Evolutionary conservation across 148 eudicot species (phyloP), one percentile per base, ranked within the genome.

Genomic region (Rhododendron ferrugineum): DNA sequence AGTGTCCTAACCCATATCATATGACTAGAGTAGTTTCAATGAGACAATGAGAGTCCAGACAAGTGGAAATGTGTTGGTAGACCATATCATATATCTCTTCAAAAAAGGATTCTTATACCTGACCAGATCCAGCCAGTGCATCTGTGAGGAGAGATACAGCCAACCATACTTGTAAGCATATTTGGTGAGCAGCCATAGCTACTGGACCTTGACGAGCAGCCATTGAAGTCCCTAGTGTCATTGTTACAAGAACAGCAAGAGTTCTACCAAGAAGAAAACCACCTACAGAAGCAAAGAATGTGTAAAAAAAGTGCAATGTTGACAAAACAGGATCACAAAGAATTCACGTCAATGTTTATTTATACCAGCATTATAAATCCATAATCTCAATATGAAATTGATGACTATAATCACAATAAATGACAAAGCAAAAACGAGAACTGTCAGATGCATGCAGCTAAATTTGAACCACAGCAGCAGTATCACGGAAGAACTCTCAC

Each of bases 81-180:
- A 78, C 26, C 66, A 76, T 2, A 85, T 23, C 13, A 10, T 78
- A 81, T n/a, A 60, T 80, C 44, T 76, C 81, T 56, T 62, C 15
- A 60, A 42, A 30, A 68, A 30, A 30, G 34, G 75, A 32, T 13
- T 70, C 6, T n/a, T 10, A 84, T 85, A 96, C 99, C 97, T 96
- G 99, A 91, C 92, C 93, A 74, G 99, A 93, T 73, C 95, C 90
- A 15, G 95, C 99, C 49, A 93, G 92, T 37, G 99, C 98, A 89
- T 96, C 99, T 81, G 95, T 92, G 80, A 94, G 87, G 44, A 94
- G 92, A 87, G 97, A 94, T 64, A 93, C 97, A 77, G 97, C 93
- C 89, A 94, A 87, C 95, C 97, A 94, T 49, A 94, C 93, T 91
- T 94, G 97, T 83, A 93, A 80, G 89, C 97, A 94, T 79, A 94